These are phyloP conservation scores for Blastosporella zonata DNA, from an alignment of 1,284 basidiomycete species.

Conservation along the genomic window DNA sequence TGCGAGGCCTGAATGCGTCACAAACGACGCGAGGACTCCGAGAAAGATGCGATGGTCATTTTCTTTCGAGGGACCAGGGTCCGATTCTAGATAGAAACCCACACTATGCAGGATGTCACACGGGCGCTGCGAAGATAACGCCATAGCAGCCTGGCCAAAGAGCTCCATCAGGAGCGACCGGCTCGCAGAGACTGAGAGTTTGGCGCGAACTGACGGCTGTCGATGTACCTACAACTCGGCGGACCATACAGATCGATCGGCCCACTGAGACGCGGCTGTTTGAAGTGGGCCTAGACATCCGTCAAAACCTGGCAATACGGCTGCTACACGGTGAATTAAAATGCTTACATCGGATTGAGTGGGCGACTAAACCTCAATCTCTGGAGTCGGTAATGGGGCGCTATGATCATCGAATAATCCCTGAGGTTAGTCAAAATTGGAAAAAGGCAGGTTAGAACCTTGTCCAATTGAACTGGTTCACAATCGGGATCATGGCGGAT, in stretches of 20 bases:
- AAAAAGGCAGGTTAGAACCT: not conserved
- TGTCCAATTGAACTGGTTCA: constrained; percentile 1
- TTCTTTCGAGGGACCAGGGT: too few relatives aligned
- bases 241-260: constrained; percentile 1
- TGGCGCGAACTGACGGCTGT: constrained; percentile 6
- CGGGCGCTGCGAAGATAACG: constrained; percentile 1
- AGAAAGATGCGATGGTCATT: too few relatives aligned
- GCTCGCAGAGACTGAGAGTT: constrained; percentile 14
- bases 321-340: too few relatives aligned
- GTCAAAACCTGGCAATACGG: too few relatives aligned
- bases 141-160: not conserved
- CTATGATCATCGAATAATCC: not conserved
- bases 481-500: constrained; percentile 5
- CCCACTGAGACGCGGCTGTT: constrained; percentile 3
- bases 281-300: too few relatives aligned
- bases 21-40: too few relatives aligned
- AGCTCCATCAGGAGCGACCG: constrained; percentile 8
- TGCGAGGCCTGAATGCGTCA: too few relatives aligned
- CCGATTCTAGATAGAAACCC: constrained; percentile 1
- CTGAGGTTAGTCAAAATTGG: not conserved
- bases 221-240: not conserved
- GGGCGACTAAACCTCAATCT: not conserved
- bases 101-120: not conserved
- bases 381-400: not conserved
- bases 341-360: too few relatives aligned